Conservation (phyloP, 371 early-diverging fungal genomes). For the Mortierella sp. region DNA sequence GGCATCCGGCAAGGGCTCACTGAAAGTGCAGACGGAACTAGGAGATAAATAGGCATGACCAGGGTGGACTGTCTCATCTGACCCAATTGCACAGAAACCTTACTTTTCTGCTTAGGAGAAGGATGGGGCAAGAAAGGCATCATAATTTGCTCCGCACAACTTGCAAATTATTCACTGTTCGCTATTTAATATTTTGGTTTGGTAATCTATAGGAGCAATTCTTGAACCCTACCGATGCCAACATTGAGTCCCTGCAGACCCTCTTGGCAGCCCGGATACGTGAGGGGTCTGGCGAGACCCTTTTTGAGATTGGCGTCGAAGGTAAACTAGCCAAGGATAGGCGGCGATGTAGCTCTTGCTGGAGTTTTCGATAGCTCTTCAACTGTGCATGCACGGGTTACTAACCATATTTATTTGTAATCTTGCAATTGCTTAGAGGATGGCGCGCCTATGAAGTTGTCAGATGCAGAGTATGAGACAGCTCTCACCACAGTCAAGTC, state of each 20-base stretch:
- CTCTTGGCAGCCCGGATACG: constrained; percentile 67
- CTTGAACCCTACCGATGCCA: constrained; percentile 60
- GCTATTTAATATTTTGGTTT: background rate
- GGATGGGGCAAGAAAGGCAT: background rate
- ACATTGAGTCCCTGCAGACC: constrained; percentile 60
- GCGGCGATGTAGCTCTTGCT: background rate
- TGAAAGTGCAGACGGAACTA: background rate
- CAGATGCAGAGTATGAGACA: constrained; percentile 68
- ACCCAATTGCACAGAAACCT: background rate
- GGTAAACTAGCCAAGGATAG: constrained; percentile 60
- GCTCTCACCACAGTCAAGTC: constrained; percentile 63
- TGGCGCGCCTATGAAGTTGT: constrained; percentile 77
- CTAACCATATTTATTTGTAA: background rate
- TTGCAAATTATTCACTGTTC: background rate
- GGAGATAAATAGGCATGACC: background rate
- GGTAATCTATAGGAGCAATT: constrained; percentile 52
- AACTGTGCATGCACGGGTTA: background rate
- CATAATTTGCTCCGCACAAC: constrained; percentile 2
- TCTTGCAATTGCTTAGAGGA: constrained; percentile 64
- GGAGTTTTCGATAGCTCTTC: background rate
- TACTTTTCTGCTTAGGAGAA: background rate
- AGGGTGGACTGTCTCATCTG: background rate
- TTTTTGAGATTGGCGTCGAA: constrained; percentile 85
- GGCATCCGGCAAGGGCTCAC: background rate
- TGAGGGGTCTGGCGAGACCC: constrained; percentile 80